phyloP scores from a whole-genome alignment of 176 grass and related monocot species.

The Triticum turgidum region DNA sequence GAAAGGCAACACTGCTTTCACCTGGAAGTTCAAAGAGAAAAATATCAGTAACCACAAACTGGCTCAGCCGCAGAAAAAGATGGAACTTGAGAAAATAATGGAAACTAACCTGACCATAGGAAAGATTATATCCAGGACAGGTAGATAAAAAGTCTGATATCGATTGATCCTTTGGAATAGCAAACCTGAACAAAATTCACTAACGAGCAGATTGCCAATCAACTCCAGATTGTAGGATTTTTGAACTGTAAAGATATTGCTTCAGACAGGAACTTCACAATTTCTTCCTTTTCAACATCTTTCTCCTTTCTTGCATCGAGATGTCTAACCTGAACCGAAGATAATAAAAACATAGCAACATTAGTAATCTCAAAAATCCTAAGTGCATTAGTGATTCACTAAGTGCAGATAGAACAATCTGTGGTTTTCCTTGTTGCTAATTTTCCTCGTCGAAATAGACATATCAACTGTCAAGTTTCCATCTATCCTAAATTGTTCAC shows the following conservation, averaged over 20 bases:
- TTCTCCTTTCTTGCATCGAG: slow-evolving; percentile 89
- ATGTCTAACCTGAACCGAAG: slow-evolving; percentile 67
- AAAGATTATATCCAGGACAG: not conserved
- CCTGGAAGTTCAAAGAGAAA: slow-evolving; percentile 11
- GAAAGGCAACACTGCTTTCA: not conserved
- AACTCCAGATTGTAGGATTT: slow-evolving; percentile 81
- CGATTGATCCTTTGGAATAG: slow-evolving; percentile 5
- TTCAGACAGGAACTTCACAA: slow-evolving; percentile 84
- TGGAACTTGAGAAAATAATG: not conserved
- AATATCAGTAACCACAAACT: slow-evolving; percentile 3
- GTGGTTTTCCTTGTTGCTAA: not conserved
- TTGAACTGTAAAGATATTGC: slow-evolving; percentile 81
- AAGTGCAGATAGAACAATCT: not conserved
- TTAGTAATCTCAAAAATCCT: slow-evolving; percentile 6
- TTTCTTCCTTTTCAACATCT: slow-evolving; percentile 63
- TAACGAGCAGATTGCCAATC: slow-evolving; percentile 14
- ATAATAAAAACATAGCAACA: slow-evolving; percentile 6
- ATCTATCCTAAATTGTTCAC: not conserved
- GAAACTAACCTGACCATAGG: not conserved
- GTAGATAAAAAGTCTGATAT: not conserved
- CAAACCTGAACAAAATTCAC: slow-evolving; percentile 29
- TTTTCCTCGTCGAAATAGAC: not conserved
- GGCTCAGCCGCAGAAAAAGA: not conserved
- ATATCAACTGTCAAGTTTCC: not conserved
- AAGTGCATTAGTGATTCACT: not conserved